Conservation (phyloP, 495 filamentous ascomycete species). For the Trichoderma erinaceum region DNA sequence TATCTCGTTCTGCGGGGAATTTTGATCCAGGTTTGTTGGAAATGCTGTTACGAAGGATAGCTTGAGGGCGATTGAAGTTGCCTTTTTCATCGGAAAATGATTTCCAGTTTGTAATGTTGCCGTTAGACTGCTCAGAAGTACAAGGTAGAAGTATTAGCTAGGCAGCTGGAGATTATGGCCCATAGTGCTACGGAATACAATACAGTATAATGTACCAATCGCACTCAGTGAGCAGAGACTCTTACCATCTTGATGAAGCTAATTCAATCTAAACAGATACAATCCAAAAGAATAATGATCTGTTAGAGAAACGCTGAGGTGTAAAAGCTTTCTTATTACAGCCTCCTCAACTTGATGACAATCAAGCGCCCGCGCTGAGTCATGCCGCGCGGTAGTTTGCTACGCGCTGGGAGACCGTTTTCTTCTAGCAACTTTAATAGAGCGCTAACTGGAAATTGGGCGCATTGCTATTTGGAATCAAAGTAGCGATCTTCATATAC, state of each 20-base stretch:
- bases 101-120: constrained; percentile 77
- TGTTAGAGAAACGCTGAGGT: not conserved
- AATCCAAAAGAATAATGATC: not conserved
- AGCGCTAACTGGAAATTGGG: not conserved
- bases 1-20: constrained; percentile 66
- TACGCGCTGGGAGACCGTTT: not conserved
- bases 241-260: not conserved
- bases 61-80: constrained; percentile 79
- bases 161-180: not conserved
- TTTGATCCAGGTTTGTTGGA: constrained; percentile 49
- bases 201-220: not conserved
- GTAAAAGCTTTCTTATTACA: not conserved
- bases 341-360: not conserved
- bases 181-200: not conserved
- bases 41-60: constrained; percentile 65
- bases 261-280: not conserved
- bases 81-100: constrained; percentile 63
- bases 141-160: not conserved
- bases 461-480: no score
- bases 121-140: not conserved
- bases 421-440: not conserved
- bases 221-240: no score
- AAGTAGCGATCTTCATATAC: no score
- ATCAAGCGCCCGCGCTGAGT: not conserved
- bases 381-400: constrained; percentile 6